These are phyloP conservation scores for Gossypium schwendimanii DNA, from an alignment of 441 rosid genomes.

Conservation along the genomic window DNA sequence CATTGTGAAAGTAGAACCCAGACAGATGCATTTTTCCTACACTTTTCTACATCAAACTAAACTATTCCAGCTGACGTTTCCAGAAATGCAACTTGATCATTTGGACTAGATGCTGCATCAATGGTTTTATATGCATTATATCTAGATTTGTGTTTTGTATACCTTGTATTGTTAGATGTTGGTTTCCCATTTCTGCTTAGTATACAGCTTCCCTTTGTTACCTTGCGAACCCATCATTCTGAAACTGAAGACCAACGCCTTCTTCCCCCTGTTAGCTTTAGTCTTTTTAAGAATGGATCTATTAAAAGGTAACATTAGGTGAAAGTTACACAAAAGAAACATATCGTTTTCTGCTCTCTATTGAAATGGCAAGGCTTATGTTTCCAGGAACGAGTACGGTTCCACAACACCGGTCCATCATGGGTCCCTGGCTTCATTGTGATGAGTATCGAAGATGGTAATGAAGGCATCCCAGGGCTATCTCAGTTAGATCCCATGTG, in stretches of 20 bases:
- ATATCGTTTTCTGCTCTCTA: neutral
- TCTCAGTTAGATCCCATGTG: constrained; percentile 70
- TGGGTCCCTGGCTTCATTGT: constrained; percentile 72
- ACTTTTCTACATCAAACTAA: neutral
- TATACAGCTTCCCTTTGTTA: neutral
- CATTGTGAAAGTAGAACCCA: neutral
- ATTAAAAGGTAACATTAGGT: neutral
- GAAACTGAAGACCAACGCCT: neutral
- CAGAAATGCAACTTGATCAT: neutral
- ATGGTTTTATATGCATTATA: neutral
- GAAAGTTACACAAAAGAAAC: neutral
- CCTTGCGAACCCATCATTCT: neutral
- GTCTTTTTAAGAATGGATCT: neutral
- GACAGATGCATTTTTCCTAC: neutral
- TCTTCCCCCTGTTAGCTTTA: neutral
- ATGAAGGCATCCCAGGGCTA: constrained; percentile 49
- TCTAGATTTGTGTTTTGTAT: neutral
- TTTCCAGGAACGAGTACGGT: constrained; percentile 61
- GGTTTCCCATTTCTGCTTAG: neutral
- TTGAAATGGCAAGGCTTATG: constrained; percentile 10
- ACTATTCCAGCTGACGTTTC: neutral
- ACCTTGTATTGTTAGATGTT: neutral
- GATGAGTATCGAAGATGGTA: constrained; percentile 89
- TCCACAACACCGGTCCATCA: constrained; percentile 74
- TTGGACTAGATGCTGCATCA: neutral